Base-by-base conservation (phyloP, 2,329 filamentous ascomycete species). In the Botrytis tulipae region DNA sequence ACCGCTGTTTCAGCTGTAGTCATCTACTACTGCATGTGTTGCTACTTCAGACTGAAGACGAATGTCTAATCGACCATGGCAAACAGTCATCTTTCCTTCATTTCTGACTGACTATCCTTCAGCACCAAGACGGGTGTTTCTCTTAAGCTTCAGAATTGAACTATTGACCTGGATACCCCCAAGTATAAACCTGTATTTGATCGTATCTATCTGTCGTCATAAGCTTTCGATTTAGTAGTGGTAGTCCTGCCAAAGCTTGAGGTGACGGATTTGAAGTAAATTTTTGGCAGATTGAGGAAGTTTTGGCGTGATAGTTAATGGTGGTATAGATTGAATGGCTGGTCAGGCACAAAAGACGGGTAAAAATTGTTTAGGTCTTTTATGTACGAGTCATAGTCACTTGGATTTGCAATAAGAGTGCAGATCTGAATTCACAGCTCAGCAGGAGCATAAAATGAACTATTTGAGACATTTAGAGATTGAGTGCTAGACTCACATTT, bases 401-500 rank as follows among this genome's bases (percentile, higher is more conserved):
- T n/a, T 14, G 12, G 22, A 4, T 48, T 10, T 48, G 22, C 0
- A 25, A 48, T 48, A 2, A 5, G 22, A 48, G 9, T 2, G 8
- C 4, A 25, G 1, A n/a, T 14, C 12, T 51, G 10, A 51, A 12
- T 14, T 1, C 2, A 5, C 5, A n/a, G 25, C 25, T 14, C 25
- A 51, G 48, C 4, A n/a, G 12, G 12, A 2, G 12, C 0, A n/a
- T 3, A 16, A 6, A 51, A 5, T 51, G 1, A 14, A n/a, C 4
- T 6, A 0, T 0, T 6, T 42, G 16, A 18, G 22, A 51, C 2
- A 46, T 14, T n/a, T 0, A n/a, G 10, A 51, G 0, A 51, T 4
- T 1, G 10, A 2, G 22, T 14, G 51, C n/a, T 29, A 29, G 51
- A n/a, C 0, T n/a, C 25, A 12, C 1, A n/a, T n/a, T 0, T 29